A percentile compares a stretch with the other conserved stretches of the same genome.
Evolutionary conservation across 2,329 filamentous ascomycete species (phyloP).

Genomic region (Atkinsonella hypoxylon): DNA sequence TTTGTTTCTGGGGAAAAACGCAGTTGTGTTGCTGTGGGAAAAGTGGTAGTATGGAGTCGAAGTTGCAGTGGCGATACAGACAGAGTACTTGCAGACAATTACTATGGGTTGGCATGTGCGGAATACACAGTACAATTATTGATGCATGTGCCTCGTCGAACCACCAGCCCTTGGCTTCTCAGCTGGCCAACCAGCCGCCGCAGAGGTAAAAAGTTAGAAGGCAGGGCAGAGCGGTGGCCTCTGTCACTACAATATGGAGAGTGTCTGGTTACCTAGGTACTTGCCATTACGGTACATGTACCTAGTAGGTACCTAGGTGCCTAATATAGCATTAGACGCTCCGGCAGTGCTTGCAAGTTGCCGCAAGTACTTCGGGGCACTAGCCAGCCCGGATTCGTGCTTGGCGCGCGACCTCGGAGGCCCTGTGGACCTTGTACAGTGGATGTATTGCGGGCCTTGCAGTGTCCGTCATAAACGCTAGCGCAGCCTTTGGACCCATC

Average conservation of each 20-base stretch:
- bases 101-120: background rate
- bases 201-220: conserved; percentile 3
- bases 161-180: background rate
- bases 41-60: conserved; percentile 1
- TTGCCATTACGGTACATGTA: too few relatives aligned
- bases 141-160: conserved; percentile 1
- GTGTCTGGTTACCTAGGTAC: too few relatives aligned
- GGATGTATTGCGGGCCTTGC: background rate
- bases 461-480: background rate
- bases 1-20: background rate
- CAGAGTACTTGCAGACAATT: background rate
- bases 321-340: too few relatives aligned
- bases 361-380: background rate
- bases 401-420: background rate
- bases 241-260: background rate
- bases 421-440: too few relatives aligned
- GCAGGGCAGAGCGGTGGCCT: background rate
- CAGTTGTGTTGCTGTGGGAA: background rate
- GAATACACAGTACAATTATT: too few relatives aligned
- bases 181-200: conserved; percentile 1
- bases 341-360: background rate
- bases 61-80: background rate
- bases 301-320: too few relatives aligned
- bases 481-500: conserved; percentile 4
- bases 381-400: background rate